These are phyloP conservation scores for Phyllostachys edulis DNA, from an alignment of 176 grass and related monocot species.

Conservation along the genomic window DNA sequence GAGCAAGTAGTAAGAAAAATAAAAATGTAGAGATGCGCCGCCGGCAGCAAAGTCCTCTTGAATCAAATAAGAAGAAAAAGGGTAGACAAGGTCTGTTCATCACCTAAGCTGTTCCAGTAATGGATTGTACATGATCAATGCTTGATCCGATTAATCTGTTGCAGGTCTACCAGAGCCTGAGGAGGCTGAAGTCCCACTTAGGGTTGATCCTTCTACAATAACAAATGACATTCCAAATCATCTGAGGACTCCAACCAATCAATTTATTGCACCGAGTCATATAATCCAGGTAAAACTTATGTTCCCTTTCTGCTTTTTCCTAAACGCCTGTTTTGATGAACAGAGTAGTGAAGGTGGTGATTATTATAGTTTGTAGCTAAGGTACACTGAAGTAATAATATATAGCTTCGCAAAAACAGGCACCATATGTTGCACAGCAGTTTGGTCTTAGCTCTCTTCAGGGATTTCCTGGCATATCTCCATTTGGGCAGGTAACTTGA, in stretches of 20 bases:
- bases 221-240: constrained; percentile 61
- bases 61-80: constrained; percentile 68
- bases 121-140: constrained; percentile 16
- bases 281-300: constrained; percentile 71
- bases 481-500: constrained; percentile 78
- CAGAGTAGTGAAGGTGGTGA: not conserved
- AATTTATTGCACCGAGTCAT: constrained; percentile 63
- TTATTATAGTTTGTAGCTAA: not conserved
- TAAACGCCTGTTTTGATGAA: not conserved
- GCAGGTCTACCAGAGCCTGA: constrained; percentile 52
- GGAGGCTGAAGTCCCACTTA: constrained; percentile 51
- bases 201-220: constrained; percentile 39
- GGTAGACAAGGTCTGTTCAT: constrained; percentile 53
- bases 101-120: constrained; percentile 1
- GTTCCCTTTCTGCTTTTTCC: not conserved
- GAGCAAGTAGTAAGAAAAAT: constrained; percentile 59
- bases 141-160: constrained; percentile 31
- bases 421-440: constrained; percentile 69
- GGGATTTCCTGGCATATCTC: constrained; percentile 69
- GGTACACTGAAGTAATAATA: not conserved
- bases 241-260: constrained; percentile 57
- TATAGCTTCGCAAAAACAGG: constrained; percentile 46
- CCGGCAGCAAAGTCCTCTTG: constrained; percentile 46
- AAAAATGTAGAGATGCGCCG: constrained; percentile 47
- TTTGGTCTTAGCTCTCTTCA: constrained; percentile 73